These are phyloP conservation scores for Gossypium raimondii DNA, from an alignment of 345 rosid species.

Conservation along the genomic window DNA sequence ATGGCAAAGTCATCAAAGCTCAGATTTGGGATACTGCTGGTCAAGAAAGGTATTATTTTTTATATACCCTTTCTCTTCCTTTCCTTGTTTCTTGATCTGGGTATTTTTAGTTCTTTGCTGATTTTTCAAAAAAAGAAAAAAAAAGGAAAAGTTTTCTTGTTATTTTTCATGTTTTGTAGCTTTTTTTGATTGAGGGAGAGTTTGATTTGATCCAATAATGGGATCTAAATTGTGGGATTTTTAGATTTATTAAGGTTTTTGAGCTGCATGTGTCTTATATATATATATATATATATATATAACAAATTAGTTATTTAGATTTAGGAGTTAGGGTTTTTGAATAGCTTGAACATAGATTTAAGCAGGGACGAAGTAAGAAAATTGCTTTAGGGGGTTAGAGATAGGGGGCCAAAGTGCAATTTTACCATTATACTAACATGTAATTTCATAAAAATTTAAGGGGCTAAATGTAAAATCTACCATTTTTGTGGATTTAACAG, in stretches of 20 bases:
- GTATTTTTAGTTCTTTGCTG: slow-evolving; percentile 10
- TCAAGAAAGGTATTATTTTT: slow-evolving; percentile 60
- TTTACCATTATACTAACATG: too few relatives aligned
- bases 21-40: slow-evolving; percentile 99
- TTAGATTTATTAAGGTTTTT: not conserved
- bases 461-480: too few relatives aligned
- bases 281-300: not conserved
- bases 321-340: not conserved
- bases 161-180: not conserved
- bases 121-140: not conserved
- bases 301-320: not conserved
- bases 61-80: slow-evolving; percentile 9
- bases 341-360: not conserved
- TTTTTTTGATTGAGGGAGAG: not conserved
- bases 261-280: not conserved
- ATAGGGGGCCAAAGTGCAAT: too few relatives aligned
- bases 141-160: not conserved
- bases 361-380: too few relatives aligned
- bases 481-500: not conserved
- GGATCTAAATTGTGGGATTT: not conserved
- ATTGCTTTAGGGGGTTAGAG: too few relatives aligned
- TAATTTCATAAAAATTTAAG: too few relatives aligned
- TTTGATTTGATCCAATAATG: slow-evolving; percentile 2
- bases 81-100: slow-evolving; percentile 18
- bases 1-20: slow-evolving; percentile 80